A percentile compares a stretch with the other conserved stretches of the same genome.
phyloP scores from a whole-genome alignment of 2,329 filamentous ascomycete genomes.

The Scedosporium aurantiacum region DNA sequence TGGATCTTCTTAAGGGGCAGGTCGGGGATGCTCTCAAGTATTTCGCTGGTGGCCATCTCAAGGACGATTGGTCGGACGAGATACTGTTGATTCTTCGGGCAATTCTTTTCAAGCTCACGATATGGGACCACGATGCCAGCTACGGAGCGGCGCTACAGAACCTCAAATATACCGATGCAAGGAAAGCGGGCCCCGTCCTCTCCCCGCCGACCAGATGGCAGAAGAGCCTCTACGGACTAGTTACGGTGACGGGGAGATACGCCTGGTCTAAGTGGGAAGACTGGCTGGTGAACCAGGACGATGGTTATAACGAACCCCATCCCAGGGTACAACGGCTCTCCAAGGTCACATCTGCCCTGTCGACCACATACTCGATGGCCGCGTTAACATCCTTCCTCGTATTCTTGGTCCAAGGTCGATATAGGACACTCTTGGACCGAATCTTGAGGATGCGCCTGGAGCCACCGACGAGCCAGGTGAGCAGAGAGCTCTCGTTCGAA shows the following conservation, averaged over 20 bases:
- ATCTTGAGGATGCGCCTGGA: slow-evolving; percentile 74
- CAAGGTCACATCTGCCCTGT: slow-evolving; percentile 55
- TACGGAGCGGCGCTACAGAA: slow-evolving; percentile 93
- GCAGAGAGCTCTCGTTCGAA: slow-evolving; percentile 89
- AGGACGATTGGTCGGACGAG: slow-evolving; percentile 80
- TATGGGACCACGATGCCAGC: slow-evolving; percentile 94
- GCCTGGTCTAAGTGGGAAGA: slow-evolving; percentile 87
- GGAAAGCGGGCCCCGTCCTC: slow-evolving; percentile 49
- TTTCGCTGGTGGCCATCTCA: slow-evolving; percentile 60
- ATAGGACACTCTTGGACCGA: slow-evolving; percentile 82
- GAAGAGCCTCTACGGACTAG: slow-evolving; percentile 70
- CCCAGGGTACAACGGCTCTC: slow-evolving; percentile 46
- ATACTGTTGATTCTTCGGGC: slow-evolving; percentile 68
- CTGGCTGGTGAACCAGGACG: slow-evolving; percentile 67
- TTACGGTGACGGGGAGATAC: slow-evolving; percentile 82
- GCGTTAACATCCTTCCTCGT: slow-evolving; percentile 79
- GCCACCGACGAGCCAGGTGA: slow-evolving; percentile 74
- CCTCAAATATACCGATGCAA: slow-evolving; percentile 77
- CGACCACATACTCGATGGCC: slow-evolving; percentile 68
- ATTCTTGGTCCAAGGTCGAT: slow-evolving; percentile 83
- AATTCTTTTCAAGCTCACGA: slow-evolving; percentile 82
- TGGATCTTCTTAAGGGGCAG: slow-evolving; percentile 75
- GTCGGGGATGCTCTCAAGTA: slow-evolving; percentile 83
- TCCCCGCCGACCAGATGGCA: slow-evolving; percentile 68
- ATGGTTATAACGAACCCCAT: slow-evolving; percentile 56